Percentiles rank a stretch among this genome's conserved stretches.
Evolutionary conservation across 352 stramenopile species (phyloP).

Genomic region (Peronospora belbahrii): DNA sequence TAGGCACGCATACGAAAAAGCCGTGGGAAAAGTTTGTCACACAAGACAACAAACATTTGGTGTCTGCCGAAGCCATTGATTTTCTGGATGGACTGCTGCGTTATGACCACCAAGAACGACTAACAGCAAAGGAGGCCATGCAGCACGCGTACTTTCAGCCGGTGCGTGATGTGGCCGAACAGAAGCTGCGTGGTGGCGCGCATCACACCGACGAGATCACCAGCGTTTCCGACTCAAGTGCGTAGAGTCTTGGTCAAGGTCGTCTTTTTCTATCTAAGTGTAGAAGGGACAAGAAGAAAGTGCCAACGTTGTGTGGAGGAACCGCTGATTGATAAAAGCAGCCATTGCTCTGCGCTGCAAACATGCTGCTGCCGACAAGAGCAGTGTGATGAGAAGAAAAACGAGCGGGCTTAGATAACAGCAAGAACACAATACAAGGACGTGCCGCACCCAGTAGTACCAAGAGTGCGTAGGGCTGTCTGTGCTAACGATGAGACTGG

Average conservation of each 20-base stretch:
- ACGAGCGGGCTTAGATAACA: slow-evolving; percentile 24
- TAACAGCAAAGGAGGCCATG: slow-evolving; percentile 98
- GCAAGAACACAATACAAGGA: slow-evolving; percentile 29
- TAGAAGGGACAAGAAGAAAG: slow-evolving; percentile 8
- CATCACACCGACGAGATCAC: slow-evolving; percentile 64
- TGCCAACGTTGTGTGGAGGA: slow-evolving; percentile 4
- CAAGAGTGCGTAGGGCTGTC: slow-evolving; percentile 10
- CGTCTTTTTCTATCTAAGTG: slow-evolving; percentile 8
- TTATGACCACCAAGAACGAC: slow-evolving; percentile 95
- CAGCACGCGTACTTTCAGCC: slow-evolving; percentile 96
- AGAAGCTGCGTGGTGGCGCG: slow-evolving; percentile 48
- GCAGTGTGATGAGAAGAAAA: slow-evolving; percentile 6
- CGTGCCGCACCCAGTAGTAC: slow-evolving; percentile 16
- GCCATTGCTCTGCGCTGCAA: slow-evolving; percentile 10
- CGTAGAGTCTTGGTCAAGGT: slow-evolving; percentile 32
- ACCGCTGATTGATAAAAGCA: slow-evolving; percentile 1
- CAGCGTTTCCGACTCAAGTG: slow-evolving; percentile 68
- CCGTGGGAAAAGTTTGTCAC: slow-evolving; percentile 99
- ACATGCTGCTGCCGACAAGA: slow-evolving; percentile 9
- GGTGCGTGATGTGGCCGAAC: slow-evolving; percentile 74
- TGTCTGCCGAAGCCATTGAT: slow-evolving; percentile 94
- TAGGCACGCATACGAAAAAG: slow-evolving; percentile 96
- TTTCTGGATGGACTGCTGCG: slow-evolving; percentile 85
- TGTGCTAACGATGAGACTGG: slow-evolving; percentile 19
- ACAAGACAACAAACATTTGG: slow-evolving; percentile 95